Percentiles rank a stretch among this genome's conserved stretches.
Conservation (phyloP, 257 asterid genomes). For the Euphrasia confusa region DNA sequence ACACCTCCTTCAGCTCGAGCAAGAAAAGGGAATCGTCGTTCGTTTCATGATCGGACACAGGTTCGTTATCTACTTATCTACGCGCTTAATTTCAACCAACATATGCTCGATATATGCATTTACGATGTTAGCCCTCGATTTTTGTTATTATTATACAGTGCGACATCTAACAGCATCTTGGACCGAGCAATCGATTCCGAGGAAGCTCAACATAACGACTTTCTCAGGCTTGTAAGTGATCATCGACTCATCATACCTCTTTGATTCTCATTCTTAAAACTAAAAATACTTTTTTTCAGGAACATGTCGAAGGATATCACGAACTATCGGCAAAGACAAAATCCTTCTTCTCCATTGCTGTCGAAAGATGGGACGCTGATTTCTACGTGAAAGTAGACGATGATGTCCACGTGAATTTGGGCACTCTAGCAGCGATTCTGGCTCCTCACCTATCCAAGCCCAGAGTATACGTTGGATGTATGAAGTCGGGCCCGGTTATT, state of each 20-base stretch:
- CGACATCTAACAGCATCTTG: constrained; percentile 62
- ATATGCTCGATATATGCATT: background rate
- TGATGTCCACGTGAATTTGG: constrained; percentile 82
- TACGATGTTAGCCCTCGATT: background rate
- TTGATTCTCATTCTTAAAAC: background rate
- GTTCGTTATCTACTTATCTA: constrained; percentile 26
- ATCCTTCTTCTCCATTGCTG: constrained; percentile 62
- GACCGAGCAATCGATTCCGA: constrained; percentile 70
- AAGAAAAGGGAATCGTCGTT: constrained; percentile 71
- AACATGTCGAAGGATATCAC: constrained; percentile 80
- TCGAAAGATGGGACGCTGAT: constrained; percentile 72
- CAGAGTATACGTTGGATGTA: constrained; percentile 55
- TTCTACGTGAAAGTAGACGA: constrained; percentile 78
- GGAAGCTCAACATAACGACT: constrained; percentile 62
- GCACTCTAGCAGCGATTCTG: constrained; percentile 52
- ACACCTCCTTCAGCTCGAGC: constrained; percentile 50
- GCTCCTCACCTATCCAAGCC: constrained; percentile 51
- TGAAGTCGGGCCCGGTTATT: constrained; percentile 68
- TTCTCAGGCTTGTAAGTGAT: constrained; percentile 59
- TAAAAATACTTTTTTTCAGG: constrained; percentile 29
- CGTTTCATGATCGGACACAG: constrained; percentile 91
- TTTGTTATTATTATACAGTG: constrained; percentile 28
- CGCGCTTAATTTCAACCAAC: background rate
- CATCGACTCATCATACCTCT: background rate
- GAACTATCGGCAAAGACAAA: constrained; percentile 83